Evolutionary conservation across 805 yeast species (phyloP).

Genomic region (Candida pseudoglaebosa): DNA sequence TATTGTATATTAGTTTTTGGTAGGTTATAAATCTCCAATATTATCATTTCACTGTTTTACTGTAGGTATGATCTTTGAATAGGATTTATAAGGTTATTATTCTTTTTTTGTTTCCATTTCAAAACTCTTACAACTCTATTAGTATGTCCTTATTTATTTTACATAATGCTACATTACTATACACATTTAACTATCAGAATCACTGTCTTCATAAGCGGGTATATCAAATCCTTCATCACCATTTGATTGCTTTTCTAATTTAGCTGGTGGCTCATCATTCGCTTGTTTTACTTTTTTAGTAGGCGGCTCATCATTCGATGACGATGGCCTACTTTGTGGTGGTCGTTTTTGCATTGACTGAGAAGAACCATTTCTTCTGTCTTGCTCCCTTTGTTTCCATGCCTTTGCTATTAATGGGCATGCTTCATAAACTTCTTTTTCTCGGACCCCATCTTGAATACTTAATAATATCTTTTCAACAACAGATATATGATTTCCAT

Average conservation of each 20-base stretch:
- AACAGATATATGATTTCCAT: conserved; percentile 80
- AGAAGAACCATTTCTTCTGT: conserved; percentile 21
- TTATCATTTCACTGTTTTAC: too few species aligned
- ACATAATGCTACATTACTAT: background rate
- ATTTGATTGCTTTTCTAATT: conserved; percentile 5
- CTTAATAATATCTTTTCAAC: conserved; percentile 80
- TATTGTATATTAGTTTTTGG: too few species aligned
- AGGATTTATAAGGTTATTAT: too few species aligned
- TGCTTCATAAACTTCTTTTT: conserved; percentile 65
- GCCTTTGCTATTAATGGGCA: conserved; percentile 52
- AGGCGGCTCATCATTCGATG: conserved; percentile 9
- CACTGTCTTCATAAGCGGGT: conserved; percentile 42
- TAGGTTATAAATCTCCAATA: too few species aligned
- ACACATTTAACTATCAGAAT: conserved; percentile 17
- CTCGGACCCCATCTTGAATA: conserved; percentile 80
- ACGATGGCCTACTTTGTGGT: conserved; percentile 5
- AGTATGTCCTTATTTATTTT: background rate
- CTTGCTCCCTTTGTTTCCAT: conserved; percentile 59
- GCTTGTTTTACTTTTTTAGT: conserved; percentile 8
- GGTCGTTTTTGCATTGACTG: conserved; percentile 8
- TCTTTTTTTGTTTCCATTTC: too few species aligned
- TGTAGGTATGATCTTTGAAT: too few species aligned
- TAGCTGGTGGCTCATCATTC: conserved; percentile 5
- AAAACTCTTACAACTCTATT: too few species aligned
- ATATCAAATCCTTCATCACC: conserved; percentile 21